Percentiles rank a stretch among this genome's conserved stretches.
phyloP scores from a whole-genome alignment of 148 eudicot genomes.

The Diospyros kaki region DNA sequence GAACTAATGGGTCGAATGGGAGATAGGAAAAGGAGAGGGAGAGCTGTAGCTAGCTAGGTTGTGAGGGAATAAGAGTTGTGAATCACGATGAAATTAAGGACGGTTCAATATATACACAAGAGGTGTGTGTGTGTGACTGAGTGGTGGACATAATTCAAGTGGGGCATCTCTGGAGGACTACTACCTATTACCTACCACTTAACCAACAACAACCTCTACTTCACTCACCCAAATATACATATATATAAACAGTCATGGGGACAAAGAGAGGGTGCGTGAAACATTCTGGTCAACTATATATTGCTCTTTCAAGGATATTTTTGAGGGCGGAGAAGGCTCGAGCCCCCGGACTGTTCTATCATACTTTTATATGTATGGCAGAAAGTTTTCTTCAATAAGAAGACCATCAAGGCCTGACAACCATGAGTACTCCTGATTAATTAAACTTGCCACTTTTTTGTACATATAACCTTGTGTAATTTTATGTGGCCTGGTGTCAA shows the following conservation, averaged over 20 bases:
- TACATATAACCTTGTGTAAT: too few species aligned
- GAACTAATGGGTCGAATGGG: not conserved
- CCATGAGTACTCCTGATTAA: too few species aligned
- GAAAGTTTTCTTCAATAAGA: too few species aligned
- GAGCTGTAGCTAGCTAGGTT: too few species aligned
- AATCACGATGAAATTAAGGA: constrained; percentile 4
- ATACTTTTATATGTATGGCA: too few species aligned
- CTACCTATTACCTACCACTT: constrained; percentile 16
- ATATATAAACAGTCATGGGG: not conserved
- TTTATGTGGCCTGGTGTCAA: too few species aligned
- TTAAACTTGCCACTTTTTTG: too few species aligned
- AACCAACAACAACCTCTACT: constrained; percentile 13
- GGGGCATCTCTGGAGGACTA: constrained; percentile 1
- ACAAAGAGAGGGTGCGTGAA: not conserved
- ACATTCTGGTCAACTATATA: too few species aligned
- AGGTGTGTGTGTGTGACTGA: not conserved
- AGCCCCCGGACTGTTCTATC: too few species aligned
- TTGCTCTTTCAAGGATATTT: too few species aligned
- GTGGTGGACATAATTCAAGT: constrained; percentile 8
- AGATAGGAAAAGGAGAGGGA: not conserved
- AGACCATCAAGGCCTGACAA: too few species aligned
- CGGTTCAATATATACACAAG: constrained; percentile 9
- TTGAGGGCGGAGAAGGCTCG: too few species aligned
- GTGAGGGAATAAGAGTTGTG: not conserved
- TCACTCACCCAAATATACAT: not conserved